A percentile compares a stretch with the other conserved stretches of the same genome.
phyloP scores from a whole-genome alignment of 805 yeast species.

The Cyberlindnera japonica region DNA sequence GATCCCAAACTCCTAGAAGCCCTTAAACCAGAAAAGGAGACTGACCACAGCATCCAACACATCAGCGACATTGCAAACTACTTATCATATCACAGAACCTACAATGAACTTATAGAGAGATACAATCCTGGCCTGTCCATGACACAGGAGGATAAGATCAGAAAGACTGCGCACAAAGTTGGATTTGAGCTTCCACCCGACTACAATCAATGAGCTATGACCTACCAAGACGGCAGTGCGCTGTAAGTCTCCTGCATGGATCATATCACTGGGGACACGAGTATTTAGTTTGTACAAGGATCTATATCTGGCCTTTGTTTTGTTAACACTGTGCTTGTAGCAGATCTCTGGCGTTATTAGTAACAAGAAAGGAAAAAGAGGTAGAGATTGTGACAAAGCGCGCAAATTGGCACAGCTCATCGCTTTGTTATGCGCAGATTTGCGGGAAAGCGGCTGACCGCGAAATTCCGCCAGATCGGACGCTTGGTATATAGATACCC shows the following conservation, averaged over 20 bases:
- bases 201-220: constrained; percentile 1
- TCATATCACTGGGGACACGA: too few species aligned
- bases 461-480: background rate
- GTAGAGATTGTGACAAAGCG: background rate
- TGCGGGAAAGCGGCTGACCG: too few species aligned
- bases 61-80: constrained; percentile 59
- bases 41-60: constrained; percentile 33
- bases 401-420: background rate
- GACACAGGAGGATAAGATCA: constrained; percentile 74
- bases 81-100: constrained; percentile 68
- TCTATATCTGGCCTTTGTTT: too few species aligned
- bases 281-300: too few species aligned
- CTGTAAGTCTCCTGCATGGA: too few species aligned
- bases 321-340: too few species aligned
- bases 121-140: constrained; percentile 82
- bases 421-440: too few species aligned
- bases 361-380: too few species aligned
- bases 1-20: constrained; percentile 13
- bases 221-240: too few species aligned
- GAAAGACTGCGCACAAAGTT: constrained; percentile 81
- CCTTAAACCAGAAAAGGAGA: constrained; percentile 15
- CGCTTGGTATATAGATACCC: too few species aligned
- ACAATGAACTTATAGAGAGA: constrained; percentile 73
- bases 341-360: too few species aligned
- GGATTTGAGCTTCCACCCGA: constrained; percentile 65